Evolutionary conservation across 1,139 yeast species (phyloP).

Genomic region (Geotrichum bryndzae): DNA sequence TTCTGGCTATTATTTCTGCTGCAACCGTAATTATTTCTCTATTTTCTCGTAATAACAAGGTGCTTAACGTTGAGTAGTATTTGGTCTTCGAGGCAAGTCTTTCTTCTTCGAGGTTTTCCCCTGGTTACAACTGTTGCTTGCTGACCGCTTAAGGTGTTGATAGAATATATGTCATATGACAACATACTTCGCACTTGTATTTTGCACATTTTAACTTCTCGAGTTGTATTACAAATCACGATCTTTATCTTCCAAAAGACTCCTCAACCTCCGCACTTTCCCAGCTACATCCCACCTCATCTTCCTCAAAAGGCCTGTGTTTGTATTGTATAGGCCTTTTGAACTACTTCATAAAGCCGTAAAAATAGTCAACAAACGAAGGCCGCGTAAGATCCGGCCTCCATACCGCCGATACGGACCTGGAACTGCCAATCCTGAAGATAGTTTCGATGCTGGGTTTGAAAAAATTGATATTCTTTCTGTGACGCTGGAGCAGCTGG

Average conservation of each 20-base stretch:
- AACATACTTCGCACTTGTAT: neutral
- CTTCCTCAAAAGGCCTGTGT: neutral
- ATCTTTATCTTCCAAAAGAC: neutral
- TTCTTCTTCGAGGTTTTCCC: too few relatives aligned
- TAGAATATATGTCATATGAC: too few relatives aligned
- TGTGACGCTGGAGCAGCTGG: conserved; percentile 28
- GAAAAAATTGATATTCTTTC: conserved; percentile 26
- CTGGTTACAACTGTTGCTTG: neutral
- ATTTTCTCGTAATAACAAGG: neutral
- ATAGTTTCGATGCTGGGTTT: conserved; percentile 19
- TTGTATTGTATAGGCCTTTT: neutral
- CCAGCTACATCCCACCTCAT: neutral
- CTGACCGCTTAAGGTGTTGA: too few relatives aligned
- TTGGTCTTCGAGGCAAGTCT: neutral
- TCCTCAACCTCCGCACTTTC: neutral
- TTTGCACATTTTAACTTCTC: neutral
- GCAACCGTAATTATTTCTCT: neutral
- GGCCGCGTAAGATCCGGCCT: conserved; percentile 74
- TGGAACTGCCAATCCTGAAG: conserved; percentile 36
- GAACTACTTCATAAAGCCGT: conserved; percentile 6
- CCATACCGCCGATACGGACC: conserved; percentile 76
- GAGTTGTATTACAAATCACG: neutral
- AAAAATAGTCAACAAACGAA: conserved; percentile 75
- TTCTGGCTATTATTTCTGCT: neutral
- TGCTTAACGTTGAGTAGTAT: neutral